Conservation (phyloP, 2,329 filamentous ascomycete genomes). For the Claviceps humidiphila region DNA sequence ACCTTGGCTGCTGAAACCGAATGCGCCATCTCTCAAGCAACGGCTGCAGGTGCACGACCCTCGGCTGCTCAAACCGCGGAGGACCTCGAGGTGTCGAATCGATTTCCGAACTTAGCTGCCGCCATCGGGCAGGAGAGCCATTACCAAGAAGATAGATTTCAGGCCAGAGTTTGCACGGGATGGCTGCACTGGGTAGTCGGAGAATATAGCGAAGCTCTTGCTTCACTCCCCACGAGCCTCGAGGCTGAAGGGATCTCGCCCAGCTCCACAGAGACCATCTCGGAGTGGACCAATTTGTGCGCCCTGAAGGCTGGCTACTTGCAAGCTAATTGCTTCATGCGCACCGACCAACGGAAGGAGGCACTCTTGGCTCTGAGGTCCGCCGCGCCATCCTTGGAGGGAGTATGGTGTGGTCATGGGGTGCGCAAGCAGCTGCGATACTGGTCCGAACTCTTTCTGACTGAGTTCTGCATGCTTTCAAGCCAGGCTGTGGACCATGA, state of each 20-base stretch:
- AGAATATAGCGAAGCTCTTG: slow-evolving; percentile 50
- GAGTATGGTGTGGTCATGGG: slow-evolving; percentile 35
- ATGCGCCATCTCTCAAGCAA: slow-evolving; percentile 45
- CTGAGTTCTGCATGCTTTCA: slow-evolving; percentile 59
- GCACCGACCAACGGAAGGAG: slow-evolving; percentile 35
- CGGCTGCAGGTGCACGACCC: slow-evolving; percentile 25
- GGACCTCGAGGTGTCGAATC: slow-evolving; percentile 31
- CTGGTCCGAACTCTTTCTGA: slow-evolving; percentile 69
- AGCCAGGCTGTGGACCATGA: slow-evolving; percentile 43
- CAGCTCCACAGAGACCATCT: slow-evolving; percentile 38
- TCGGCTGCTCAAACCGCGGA: slow-evolving; percentile 28
- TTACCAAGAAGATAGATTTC: slow-evolving; percentile 49
- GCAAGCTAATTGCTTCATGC: slow-evolving; percentile 50
- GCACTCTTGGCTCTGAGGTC: slow-evolving; percentile 55
- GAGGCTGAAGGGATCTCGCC: slow-evolving; percentile 39
- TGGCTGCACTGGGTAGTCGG: slow-evolving; percentile 73
- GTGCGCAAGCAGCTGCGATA: slow-evolving; percentile 54
- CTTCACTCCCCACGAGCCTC: slow-evolving; percentile 50
- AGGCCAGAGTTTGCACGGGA: slow-evolving; percentile 70
- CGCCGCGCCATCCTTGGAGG: slow-evolving; percentile 48
- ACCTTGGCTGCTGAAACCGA: slow-evolving; percentile 58
- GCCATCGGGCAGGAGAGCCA: slow-evolving; percentile 45
- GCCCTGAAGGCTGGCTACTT: slow-evolving; percentile 68
- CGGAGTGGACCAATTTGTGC: slow-evolving; percentile 73
- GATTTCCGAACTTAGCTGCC: slow-evolving; percentile 37